Evolutionary conservation across 2,329 filamentous ascomycete genomes (phyloP).

Genomic region (Talaromyces albobiverticillius): DNA sequence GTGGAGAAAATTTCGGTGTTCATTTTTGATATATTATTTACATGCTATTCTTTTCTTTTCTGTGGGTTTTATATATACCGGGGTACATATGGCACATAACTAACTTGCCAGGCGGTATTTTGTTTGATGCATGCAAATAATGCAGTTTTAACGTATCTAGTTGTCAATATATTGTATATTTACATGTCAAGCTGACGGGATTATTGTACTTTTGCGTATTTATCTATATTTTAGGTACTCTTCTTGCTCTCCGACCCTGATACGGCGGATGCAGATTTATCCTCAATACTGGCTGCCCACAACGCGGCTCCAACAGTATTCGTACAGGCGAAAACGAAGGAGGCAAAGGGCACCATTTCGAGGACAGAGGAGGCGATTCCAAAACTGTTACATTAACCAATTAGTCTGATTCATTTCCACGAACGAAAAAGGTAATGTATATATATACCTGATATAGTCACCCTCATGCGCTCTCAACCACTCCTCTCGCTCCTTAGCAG

Average conservation of each 20-base stretch:
- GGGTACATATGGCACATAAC: too few species aligned
- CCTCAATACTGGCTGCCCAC: slow-evolving; percentile 88
- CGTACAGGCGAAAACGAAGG: slow-evolving; percentile 83
- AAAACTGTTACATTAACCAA: slow-evolving; percentile 34
- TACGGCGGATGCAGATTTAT: slow-evolving; percentile 18
- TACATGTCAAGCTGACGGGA: too few species aligned
- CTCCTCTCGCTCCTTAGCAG: slow-evolving; percentile 58
- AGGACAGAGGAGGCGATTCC: slow-evolving; percentile 79
- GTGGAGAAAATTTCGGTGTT: not conserved
- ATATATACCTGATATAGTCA: slow-evolving; percentile 76
- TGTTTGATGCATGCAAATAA: too few species aligned
- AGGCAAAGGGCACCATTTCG: slow-evolving; percentile 79
- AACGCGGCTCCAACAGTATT: slow-evolving; percentile 89
- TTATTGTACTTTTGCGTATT: too few species aligned
- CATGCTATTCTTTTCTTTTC: too few species aligned
- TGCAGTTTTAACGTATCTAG: too few species aligned
- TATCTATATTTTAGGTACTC: slow-evolving; percentile 29
- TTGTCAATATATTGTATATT: too few species aligned
- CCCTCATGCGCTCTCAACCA: slow-evolving; percentile 70
- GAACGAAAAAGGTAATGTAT: not conserved
- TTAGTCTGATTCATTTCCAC: too few species aligned
- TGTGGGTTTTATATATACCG: too few species aligned
- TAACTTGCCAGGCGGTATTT: too few species aligned
- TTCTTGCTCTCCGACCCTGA: slow-evolving; percentile 25
- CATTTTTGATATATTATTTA: not conserved